These are phyloP conservation scores for Saturnispora dispora DNA, from an alignment of 805 yeast species.

Conservation along the genomic window DNA sequence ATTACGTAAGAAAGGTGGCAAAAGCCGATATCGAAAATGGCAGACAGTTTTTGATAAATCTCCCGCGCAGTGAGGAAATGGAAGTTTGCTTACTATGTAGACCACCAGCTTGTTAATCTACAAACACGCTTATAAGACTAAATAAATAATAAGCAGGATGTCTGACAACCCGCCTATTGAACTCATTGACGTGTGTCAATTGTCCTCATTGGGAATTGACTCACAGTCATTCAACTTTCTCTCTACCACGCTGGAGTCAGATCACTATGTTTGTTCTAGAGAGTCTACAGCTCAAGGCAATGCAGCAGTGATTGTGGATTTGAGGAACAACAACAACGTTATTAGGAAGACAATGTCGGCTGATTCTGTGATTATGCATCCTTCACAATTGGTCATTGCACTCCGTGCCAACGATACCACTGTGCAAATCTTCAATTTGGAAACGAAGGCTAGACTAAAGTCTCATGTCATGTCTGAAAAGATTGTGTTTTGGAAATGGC, in stretches of 20 bases:
- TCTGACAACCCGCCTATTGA: slow-evolving; percentile 81
- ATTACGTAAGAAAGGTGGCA: neutral
- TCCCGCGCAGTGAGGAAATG: neutral
- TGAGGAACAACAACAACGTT: slow-evolving; percentile 67
- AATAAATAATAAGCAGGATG: slow-evolving; percentile 14
- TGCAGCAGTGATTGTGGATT: slow-evolving; percentile 89
- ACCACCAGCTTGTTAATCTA: neutral
- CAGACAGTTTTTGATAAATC: neutral
- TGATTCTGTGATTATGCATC: slow-evolving; percentile 96
- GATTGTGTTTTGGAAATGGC: slow-evolving; percentile 94
- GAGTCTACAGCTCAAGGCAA: slow-evolving; percentile 57
- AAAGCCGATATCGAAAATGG: slow-evolving; percentile 1
- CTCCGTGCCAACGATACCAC: slow-evolving; percentile 95
- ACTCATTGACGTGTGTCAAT: slow-evolving; percentile 89
- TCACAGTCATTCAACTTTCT: slow-evolving; percentile 81
- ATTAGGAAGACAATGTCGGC: slow-evolving; percentile 93
- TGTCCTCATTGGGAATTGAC: slow-evolving; percentile 77
- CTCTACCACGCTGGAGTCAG: slow-evolving; percentile 91
- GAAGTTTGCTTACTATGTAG: neutral
- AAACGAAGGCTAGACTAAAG: slow-evolving; percentile 80
- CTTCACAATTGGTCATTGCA: slow-evolving; percentile 78
- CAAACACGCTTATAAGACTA: neutral
- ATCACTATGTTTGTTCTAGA: slow-evolving; percentile 77
- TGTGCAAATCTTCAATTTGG: slow-evolving; percentile 85
- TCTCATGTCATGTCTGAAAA: slow-evolving; percentile 81